A percentile compares a stretch with the other conserved stretches of the same genome.
These are phyloP conservation scores for Amborella trichopoda DNA, from an alignment of 164 flowering plant genomes.

Conservation along the genomic window DNA sequence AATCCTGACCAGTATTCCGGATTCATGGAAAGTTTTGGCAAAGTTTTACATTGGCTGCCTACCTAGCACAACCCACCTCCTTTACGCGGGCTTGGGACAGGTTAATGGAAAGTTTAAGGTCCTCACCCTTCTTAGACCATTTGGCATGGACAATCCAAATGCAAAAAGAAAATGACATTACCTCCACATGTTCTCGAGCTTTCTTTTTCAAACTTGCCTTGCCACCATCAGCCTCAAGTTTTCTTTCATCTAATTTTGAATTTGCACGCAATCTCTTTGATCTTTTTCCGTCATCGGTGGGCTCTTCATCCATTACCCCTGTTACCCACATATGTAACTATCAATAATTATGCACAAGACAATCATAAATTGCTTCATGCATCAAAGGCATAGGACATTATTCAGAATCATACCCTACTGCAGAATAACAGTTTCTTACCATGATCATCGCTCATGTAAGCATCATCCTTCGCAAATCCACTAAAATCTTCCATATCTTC, in stretches of 20 bases:
- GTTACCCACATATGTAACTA: constrained; percentile 9
- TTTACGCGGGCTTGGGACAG: too few species aligned
- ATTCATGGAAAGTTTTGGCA: too few species aligned
- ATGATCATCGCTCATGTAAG: constrained; percentile 17
- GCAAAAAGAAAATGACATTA: too few species aligned
- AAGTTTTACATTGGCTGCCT: too few species aligned
- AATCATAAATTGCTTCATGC: neutral
- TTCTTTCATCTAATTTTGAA: constrained; percentile 16
- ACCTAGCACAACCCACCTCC: too few species aligned
- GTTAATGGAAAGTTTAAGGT: too few species aligned
- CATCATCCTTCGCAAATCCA: constrained; percentile 20
- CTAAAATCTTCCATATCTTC: constrained; percentile 93
- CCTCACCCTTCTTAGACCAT: too few species aligned
- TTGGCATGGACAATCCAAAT: too few species aligned
- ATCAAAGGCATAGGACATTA: neutral
- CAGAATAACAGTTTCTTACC: neutral
- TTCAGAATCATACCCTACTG: neutral
- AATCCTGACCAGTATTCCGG: too few species aligned
- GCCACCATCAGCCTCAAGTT: constrained; percentile 27
- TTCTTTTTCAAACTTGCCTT: constrained; percentile 40
- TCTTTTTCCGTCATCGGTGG: constrained; percentile 11
- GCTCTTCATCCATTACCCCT: constrained; percentile 38
- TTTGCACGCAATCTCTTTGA: constrained; percentile 23
- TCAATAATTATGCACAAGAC: neutral
- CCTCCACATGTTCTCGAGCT: constrained; percentile 66